A percentile compares a stretch with the other conserved stretches of the same genome.
These are phyloP conservation scores for Paraphoma sp. DNA, from an alignment of 2,329 filamentous ascomycete species.

Conservation along the genomic window DNA sequence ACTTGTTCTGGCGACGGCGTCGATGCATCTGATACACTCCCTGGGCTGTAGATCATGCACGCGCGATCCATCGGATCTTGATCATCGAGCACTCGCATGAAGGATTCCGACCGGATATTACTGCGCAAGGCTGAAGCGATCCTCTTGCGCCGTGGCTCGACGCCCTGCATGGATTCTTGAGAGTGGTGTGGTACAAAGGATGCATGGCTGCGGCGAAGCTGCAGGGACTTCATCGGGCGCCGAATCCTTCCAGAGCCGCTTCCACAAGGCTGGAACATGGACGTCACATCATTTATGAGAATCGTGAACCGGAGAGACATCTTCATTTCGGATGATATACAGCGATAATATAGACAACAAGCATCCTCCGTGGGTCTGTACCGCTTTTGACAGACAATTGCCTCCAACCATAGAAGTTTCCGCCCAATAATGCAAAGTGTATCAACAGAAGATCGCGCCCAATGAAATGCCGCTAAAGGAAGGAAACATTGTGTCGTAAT, in stretches of 20 bases:
- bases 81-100: background rate
- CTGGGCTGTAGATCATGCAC: no score
- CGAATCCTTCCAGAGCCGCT: background rate
- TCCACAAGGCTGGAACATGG: background rate
- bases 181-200: background rate
- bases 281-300: background rate
- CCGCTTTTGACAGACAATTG: no score
- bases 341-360: no score
- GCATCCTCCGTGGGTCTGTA: background rate
- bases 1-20: background rate
- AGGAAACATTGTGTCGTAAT: background rate
- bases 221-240: background rate
- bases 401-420: background rate
- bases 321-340: no score
- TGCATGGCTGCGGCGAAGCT: background rate
- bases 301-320: no score
- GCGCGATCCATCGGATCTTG: no score
- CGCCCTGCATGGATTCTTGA: background rate
- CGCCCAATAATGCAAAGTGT: background rate
- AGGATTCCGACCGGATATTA: background rate
- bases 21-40: no score
- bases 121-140: background rate
- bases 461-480: background rate
- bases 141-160: background rate
- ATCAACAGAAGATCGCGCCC: background rate